A percentile compares a stretch with the other conserved stretches of the same genome.
phyloP scores from a whole-genome alignment of 306 rosid genomes.

The Cucurbita pepo region DNA sequence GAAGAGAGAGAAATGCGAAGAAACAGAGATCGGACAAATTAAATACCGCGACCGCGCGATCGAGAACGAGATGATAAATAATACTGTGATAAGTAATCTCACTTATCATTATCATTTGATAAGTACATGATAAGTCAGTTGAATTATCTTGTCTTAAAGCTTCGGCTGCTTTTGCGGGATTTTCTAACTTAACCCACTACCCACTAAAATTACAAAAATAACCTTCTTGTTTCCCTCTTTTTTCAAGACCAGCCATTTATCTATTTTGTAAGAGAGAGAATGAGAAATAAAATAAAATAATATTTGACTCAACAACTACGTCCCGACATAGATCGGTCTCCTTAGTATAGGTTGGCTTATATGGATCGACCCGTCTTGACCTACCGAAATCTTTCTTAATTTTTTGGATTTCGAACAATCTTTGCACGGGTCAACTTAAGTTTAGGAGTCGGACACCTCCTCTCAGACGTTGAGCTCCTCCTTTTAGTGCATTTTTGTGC shows the following conservation, averaged over 20 bases:
- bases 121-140: background rate
- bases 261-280: background rate
- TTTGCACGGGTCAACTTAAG: too few species aligned
- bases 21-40: conserved; percentile 57
- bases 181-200: conserved; percentile 6
- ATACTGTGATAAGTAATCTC: conserved; percentile 2
- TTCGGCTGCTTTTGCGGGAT: conserved; percentile 29
- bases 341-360: too few species aligned
- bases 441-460: too few species aligned
- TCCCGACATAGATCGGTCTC: too few species aligned
- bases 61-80: conserved; percentile 49
- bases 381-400: too few species aligned
- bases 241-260: background rate
- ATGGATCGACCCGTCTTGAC: too few species aligned
- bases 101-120: conserved; percentile 23
- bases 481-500: too few species aligned
- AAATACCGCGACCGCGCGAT: conserved; percentile 81
- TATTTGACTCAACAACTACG: background rate
- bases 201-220: background rate
- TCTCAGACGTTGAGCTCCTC: too few species aligned
- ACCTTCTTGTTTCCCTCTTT: background rate
- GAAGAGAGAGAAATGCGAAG: conserved; percentile 43
- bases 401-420: too few species aligned
- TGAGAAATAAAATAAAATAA: background rate
- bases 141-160: conserved; percentile 18